Conservation (phyloP, 2,329 filamentous ascomycete genomes). For the Colletotrichum costaricense region DNA sequence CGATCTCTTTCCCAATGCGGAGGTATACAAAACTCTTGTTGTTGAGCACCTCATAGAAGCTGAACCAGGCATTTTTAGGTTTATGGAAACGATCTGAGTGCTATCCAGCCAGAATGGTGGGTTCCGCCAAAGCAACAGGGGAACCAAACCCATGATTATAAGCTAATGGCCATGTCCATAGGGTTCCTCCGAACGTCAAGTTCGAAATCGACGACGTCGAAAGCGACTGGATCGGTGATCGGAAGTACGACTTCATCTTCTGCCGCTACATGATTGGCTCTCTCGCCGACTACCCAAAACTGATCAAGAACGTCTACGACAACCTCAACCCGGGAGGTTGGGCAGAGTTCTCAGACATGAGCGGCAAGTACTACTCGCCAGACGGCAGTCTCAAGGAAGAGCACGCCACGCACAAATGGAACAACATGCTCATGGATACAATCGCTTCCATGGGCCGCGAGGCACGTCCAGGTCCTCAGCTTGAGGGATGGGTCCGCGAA, state of each 20-base stretch:
- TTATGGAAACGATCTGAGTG: conserved; percentile 28
- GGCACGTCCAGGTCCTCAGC: conserved; percentile 39
- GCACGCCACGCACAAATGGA: conserved; percentile 39
- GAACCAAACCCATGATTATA: neutral
- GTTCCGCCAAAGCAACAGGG: rapidly evolving
- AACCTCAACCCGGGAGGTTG: conserved; percentile 49
- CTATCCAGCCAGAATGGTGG: conserved; percentile 17
- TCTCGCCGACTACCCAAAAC: conserved; percentile 9
- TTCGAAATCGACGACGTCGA: conserved; percentile 76
- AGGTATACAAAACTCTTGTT: neutral
- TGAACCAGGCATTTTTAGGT: neutral
- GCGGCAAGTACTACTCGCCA: conserved; percentile 41
- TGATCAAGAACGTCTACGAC: conserved; percentile 15
- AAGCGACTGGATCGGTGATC: conserved; percentile 53
- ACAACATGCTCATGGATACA: conserved; percentile 36
- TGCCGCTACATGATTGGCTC: conserved; percentile 21
- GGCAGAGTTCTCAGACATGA: conserved; percentile 45
- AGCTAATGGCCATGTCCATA: neutral
- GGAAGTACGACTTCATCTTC: conserved; percentile 49
- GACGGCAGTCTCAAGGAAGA: conserved; percentile 41
- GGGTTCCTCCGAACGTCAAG: conserved; percentile 71
- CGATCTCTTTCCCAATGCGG: neutral
- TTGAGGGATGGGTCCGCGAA: conserved; percentile 43
- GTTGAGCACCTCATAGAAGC: neutral
- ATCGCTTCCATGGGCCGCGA: conserved; percentile 38